Base-by-base conservation (phyloP, 139 green algal genomes). In the Protoeuglena noctilucae region DNA sequence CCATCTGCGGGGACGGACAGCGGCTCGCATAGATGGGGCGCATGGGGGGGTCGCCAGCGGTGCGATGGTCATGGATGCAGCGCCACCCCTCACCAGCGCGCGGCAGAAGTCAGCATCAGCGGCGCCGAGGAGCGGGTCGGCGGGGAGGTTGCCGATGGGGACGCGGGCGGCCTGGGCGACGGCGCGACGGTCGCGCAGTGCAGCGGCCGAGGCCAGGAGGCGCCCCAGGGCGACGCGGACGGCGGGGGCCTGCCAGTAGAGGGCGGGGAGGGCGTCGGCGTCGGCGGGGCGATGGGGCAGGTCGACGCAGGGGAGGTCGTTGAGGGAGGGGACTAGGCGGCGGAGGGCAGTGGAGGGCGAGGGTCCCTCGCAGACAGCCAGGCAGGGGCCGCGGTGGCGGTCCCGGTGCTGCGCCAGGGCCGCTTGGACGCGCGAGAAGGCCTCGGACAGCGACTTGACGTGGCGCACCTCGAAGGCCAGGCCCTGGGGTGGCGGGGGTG, bases 201-300 rank as follows among this genome's bases (percentile, higher is more conserved):
- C 12, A 5, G 56, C 47, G 4, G 57, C 67, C 4, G 65, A 60
- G 3, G 48, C 57, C 4, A 71, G 70, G 23, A 75, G 54, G 40
- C 73, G 73, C 25, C 65, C 48, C 19, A 81, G 40, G 1, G 77
- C 85, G 0, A 62, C 52, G 9, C 73, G 67, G 23, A 70, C 75
- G 1, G 79, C 82, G 1, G 64, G 65, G 30, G 69, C 49, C 72
- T 95, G 86, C 87, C 87, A 96, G 50, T 76, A 73, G 51, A 94
- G 70, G 1, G 76, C 51, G 66, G 84, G 85, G 57, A 56, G 64
- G 62, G 51, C 57, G 28, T 53, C 43, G 4, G 19, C 22, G 24
- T 29, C 17, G 48, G 47, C 30, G 7, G 41, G 24, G 39, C 28
- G 27, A 5, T 28, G 34, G 24, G 57, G 46, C 3, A 17, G 21